Base-by-base conservation (phyloP, 495 filamentous ascomycete genomes). In the Chaetomium cochliodes region DNA sequence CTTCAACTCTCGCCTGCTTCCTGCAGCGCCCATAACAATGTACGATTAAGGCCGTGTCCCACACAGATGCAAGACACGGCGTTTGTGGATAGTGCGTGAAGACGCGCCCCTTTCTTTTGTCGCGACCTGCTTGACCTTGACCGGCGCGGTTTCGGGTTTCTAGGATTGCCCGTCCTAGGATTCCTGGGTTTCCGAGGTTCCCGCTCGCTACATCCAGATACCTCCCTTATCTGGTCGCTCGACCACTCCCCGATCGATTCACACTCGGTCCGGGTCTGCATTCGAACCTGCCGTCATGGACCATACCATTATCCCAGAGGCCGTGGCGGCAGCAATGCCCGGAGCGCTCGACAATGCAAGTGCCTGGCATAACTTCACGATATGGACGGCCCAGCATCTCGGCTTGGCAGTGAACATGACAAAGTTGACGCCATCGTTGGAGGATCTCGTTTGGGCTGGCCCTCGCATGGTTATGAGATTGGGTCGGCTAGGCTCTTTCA, bases 381-480 rank as follows among this genome's bases (percentile, higher is more conserved):
- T 71, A 22, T 81, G 79, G 77, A 81, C 78, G 13, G 75, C 75
- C 9, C 77, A 77, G 51, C 76, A 75, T n/a, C 62, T 79, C 25
- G 69, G 67, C 3, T 68, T 70, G 57, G 77, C 75, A 15, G 71
- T 81, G 52, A 81, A 80, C 64, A 75, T 80, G 65, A 65, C 79
- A 8, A 73, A 70, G 62, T 73, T 79, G 54, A 77, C 78, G 15
- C 79, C 79, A 6, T 79, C 79, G 9, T 67, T 82, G 44, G 78
- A 82, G 65, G 85, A 89, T 65, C 75, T 90, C 8, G 76, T 88
- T 50, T 76, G 82, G 65, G 86, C 81, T 3, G 82, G 87, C 1
- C 87, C 88, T 25, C 76, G 87, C 30, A 85, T 91, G 73, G 78
- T 87, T 16, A 85, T 83, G 74, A 84, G 83, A 64, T 79, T 87